These are phyloP conservation scores for Mycena citricolor DNA, from an alignment of 1,284 basidiomycete species.

Conservation along the genomic window DNA sequence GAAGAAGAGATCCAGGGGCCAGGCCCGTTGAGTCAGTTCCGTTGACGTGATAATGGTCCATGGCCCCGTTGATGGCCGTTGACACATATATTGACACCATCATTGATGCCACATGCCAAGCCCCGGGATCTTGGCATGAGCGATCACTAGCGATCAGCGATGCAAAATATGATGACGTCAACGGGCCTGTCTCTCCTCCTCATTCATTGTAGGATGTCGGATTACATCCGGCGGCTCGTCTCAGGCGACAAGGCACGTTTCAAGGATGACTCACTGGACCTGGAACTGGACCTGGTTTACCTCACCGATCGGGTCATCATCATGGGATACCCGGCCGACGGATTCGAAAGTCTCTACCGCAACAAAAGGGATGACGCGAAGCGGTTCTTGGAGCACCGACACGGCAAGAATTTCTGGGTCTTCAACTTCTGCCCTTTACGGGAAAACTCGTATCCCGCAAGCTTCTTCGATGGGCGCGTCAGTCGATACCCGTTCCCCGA, in stretches of 20 bases:
- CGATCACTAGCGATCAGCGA: too few species aligned
- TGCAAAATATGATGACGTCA: too few species aligned
- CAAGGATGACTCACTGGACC: conserved; percentile 63
- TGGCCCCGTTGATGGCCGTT: too few species aligned
- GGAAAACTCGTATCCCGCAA: conserved; percentile 68
- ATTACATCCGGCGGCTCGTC: conserved; percentile 64
- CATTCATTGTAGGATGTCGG: too few species aligned
- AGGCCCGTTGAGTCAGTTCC: too few species aligned
- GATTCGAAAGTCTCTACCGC: conserved; percentile 79
- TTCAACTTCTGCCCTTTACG: conserved; percentile 86
- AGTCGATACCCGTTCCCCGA: conserved; percentile 89
- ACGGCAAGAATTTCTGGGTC: conserved; percentile 54
- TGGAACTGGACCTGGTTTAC: conserved; percentile 84
- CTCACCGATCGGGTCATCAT: conserved; percentile 82
- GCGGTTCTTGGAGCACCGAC: conserved; percentile 54
- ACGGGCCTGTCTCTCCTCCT: too few species aligned
- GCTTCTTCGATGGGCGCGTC: conserved; percentile 66
- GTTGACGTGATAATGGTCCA: too few species aligned
- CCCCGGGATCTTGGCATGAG: too few species aligned
- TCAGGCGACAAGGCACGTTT: conserved; percentile 81
- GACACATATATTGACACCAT: too few species aligned
- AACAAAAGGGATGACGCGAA: conserved; percentile 80
- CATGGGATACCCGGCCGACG: conserved; percentile 87
- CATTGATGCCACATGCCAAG: too few species aligned
- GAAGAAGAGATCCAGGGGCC: too few species aligned